Conservation (phyloP, 306 rosid genomes). For the Quercus rubra region DNA sequence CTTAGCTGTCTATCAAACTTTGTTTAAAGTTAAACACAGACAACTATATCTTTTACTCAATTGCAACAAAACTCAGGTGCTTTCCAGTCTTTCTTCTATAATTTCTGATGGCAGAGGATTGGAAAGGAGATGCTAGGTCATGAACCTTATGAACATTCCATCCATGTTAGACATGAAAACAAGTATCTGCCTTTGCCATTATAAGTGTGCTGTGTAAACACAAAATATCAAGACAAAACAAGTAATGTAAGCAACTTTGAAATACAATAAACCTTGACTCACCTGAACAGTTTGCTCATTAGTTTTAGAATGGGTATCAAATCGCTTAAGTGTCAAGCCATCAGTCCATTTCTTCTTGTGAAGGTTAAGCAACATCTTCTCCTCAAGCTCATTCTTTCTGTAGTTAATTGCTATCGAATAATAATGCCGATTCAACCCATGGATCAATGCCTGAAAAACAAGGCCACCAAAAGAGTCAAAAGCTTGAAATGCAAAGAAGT, state of each 20-base stretch:
- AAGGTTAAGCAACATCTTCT: constrained; percentile 91
- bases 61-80: neutral
- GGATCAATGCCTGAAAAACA: constrained; percentile 79
- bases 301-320: constrained; percentile 88
- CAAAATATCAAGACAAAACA: neutral
- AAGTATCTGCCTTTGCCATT: neutral
- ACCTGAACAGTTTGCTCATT: constrained; percentile 96
- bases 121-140: neutral
- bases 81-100: neutral
- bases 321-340: constrained; percentile 71
- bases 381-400: constrained; percentile 92
- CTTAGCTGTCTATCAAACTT: neutral
- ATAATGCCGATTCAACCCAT: constrained; percentile 93
- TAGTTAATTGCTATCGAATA: constrained; percentile 90
- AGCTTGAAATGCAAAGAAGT: neutral
- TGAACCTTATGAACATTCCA: neutral
- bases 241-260: neutral
- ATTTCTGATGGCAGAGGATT: neutral
- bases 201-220: neutral
- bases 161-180: neutral
- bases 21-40: neutral
- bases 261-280: constrained; percentile 13
- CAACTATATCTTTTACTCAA: neutral
- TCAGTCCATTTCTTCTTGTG: constrained; percentile 99
- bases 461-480: constrained; percentile 21